A percentile compares a stretch with the other conserved stretches of the same genome.
phyloP scores from a whole-genome alignment of 1,284 basidiomycete species.

The Rhodotorula sp. region DNA sequence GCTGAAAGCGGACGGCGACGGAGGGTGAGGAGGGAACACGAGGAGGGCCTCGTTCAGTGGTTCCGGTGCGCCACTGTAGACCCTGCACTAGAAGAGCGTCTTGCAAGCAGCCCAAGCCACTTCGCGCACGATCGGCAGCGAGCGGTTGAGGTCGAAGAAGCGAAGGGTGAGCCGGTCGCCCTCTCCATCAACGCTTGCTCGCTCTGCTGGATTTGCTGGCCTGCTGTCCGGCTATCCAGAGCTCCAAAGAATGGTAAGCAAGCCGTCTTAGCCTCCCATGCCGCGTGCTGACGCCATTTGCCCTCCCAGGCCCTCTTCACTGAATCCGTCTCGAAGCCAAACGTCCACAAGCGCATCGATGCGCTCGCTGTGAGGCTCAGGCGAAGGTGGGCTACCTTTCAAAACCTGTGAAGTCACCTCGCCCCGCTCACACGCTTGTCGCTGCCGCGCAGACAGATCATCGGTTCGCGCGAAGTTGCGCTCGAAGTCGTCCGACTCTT shows the following conservation, averaged over 20 bases:
- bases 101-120: no score
- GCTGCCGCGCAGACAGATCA: constrained; percentile 64
- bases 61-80: no score
- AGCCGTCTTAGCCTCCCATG: background rate
- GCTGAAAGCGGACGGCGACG: no score
- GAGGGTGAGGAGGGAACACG: no score
- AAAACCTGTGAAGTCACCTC: background rate
- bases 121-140: no score
- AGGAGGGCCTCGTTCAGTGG: no score
- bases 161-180: no score
- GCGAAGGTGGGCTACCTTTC: constrained; percentile 15
- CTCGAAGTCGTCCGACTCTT: constrained; percentile 84
- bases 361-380: constrained; percentile 25
- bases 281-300: background rate
- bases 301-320: background rate
- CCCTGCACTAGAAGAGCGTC: no score
- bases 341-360: constrained; percentile 29
- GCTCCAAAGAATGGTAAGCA: background rate
- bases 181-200: no score
- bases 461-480: constrained; percentile 82
- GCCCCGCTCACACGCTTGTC: background rate
- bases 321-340: constrained; percentile 22
- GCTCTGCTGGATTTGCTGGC: no score
- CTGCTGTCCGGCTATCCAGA: no score
- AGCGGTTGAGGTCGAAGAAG: no score